phyloP scores from a whole-genome alignment of 176 grass and related monocot genomes.

The Saccharum officinarum region DNA sequence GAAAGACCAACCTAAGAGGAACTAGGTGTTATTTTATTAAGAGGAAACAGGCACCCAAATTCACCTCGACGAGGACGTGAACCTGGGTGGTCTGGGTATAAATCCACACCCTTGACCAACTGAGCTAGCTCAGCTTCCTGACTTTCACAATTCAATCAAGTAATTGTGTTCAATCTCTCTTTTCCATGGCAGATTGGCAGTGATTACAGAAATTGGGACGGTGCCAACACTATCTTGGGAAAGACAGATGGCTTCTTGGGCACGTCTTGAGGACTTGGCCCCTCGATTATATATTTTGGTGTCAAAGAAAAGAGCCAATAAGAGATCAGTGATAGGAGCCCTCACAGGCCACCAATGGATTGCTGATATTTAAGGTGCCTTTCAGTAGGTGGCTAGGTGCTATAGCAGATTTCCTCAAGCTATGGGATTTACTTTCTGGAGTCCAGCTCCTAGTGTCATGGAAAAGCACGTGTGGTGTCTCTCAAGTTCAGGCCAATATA shows the following conservation, averaged over 20 bases:
- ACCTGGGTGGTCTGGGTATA: not conserved
- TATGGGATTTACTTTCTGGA: not conserved
- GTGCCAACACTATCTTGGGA: not conserved
- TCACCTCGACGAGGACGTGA: not conserved
- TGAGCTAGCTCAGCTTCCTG: not conserved
- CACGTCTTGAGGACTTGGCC: not conserved
- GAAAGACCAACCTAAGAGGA: not conserved
- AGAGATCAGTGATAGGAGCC: not conserved
- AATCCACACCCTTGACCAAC: not conserved
- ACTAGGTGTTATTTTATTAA: not conserved
- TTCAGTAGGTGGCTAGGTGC: not conserved
- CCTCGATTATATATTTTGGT: not conserved
- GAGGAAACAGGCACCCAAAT: not conserved
- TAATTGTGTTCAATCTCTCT: not conserved
- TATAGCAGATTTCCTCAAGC: not conserved
- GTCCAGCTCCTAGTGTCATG: not conserved
- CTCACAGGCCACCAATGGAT: not conserved
- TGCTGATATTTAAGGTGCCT: not conserved
- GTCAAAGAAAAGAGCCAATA: not conserved
- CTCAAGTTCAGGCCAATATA: not conserved
- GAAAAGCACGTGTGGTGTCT: not conserved
- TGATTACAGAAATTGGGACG: not conserved
- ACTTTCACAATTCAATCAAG: not conserved
- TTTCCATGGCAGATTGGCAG: too few relatives aligned
- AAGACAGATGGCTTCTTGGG: not conserved